These are phyloP conservation scores for Cyberlindnera veronae DNA, from an alignment of 805 yeast genomes.

Conservation along the genomic window DNA sequence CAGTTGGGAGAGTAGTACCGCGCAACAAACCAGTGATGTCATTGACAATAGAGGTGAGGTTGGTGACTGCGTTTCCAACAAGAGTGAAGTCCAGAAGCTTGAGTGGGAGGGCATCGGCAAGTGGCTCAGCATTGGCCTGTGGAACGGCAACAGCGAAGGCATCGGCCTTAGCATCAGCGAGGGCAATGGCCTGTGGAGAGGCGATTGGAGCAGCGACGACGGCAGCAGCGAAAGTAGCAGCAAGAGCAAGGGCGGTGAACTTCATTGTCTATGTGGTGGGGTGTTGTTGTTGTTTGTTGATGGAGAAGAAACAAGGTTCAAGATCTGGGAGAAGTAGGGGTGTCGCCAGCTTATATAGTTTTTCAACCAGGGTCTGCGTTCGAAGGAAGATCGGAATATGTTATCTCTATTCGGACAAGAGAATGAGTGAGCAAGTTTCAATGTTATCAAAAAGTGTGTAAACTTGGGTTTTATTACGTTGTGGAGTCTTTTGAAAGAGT, in stretches of 20 bases:
- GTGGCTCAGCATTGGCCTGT: slow-evolving; percentile 3
- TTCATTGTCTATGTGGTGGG: slow-evolving; percentile 27
- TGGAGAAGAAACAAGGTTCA: neutral
- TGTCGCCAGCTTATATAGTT: too few relatives aligned
- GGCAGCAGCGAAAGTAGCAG: slow-evolving; percentile 32
- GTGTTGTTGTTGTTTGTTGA: neutral
- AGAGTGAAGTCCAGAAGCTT: slow-evolving; percentile 4
- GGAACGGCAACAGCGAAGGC: slow-evolving; percentile 12
- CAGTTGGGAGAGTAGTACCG: slow-evolving; percentile 10
- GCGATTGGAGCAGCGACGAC: slow-evolving; percentile 23
- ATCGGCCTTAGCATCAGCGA: slow-evolving; percentile 10
- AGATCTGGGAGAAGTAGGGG: too few relatives aligned
- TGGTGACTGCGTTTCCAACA: slow-evolving; percentile 3
- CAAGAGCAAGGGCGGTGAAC: slow-evolving; percentile 31
- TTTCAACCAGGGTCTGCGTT: too few relatives aligned
- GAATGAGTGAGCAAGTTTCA: too few relatives aligned
- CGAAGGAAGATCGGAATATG: too few relatives aligned
- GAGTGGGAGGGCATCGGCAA: neutral
- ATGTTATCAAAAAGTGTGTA: too few relatives aligned
- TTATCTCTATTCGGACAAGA: too few relatives aligned
- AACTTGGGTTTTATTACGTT: too few relatives aligned
- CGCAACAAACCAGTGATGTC: slow-evolving; percentile 4
- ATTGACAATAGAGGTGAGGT: slow-evolving; percentile 4
- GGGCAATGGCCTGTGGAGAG: slow-evolving; percentile 10
- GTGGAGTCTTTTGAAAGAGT: too few relatives aligned